Base-by-base conservation (phyloP, 768 basidiomycete genomes). In the Russula sp. region DNA sequence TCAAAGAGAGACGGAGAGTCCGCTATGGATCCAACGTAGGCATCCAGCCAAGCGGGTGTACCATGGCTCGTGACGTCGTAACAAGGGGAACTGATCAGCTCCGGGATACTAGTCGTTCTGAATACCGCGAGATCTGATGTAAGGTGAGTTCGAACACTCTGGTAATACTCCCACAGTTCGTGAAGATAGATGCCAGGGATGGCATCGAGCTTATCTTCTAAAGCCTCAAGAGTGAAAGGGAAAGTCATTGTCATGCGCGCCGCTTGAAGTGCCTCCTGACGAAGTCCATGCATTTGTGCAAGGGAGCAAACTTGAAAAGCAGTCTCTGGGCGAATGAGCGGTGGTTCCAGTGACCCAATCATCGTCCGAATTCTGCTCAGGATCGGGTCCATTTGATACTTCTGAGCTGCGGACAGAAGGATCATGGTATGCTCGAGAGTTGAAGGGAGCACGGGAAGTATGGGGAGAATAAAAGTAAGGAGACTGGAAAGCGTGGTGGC, bases 121-220 rank as follows among this genome's bases (percentile, higher is more conserved):
- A 51, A 40, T 20, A 32, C 11, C 11, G 32, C 9, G 22, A 63
- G 55, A 20, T 51, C 48, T 3, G 24, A 24, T 3, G 1, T 18
- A 10, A 64, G 57, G 11, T 16, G 2, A 1, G 13, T 26, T 14
- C 14, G 56, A 11, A 59, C 63, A 13, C 34, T 49, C n/a, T 51
- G 26, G 46, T 63, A 48, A 30, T 57, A 63, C 5, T 51, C 57
- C 62, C 55, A 57, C 6, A 64, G 63, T 49, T 55, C 58, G 10
- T 48, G 22, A 40, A 64, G 57, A 48, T 44, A 18, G 6, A n/a
- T 40, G 8, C 57, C 51, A 3, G 57, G 26, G 6, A 32, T 55
- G 14, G 8, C 14, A 40, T 32, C 53, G 1, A 62, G 24, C 8
- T 49, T 28, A 2, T 38, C 44, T 18, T 59, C 52, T 16, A 59